Evolutionary conservation across 257 asterid species (phyloP).

Genomic region (Solanum chilense): DNA sequence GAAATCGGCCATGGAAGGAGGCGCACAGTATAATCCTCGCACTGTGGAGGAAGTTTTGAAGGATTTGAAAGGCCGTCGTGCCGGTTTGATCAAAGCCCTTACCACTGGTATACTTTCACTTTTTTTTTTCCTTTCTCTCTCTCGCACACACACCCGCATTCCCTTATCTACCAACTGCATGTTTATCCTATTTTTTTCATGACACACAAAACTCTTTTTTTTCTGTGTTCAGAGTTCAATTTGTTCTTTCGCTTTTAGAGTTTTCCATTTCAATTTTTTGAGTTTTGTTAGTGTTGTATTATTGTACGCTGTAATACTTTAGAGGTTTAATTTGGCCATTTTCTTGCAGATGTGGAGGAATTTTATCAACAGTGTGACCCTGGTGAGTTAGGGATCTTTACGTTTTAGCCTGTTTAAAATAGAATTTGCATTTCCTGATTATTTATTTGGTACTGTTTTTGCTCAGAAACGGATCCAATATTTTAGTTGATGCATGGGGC

Average conservation of each 20-base stretch:
- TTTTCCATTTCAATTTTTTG: neutral
- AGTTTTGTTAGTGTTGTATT: neutral
- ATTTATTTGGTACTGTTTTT: neutral
- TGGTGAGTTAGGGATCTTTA: slow-evolving; percentile 3
- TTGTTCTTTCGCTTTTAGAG: neutral
- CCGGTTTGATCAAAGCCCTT: slow-evolving; percentile 19
- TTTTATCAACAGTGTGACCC: slow-evolving; percentile 10
- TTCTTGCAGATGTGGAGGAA: slow-evolving; percentile 2
- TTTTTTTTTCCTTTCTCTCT: neutral
- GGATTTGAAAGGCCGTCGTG: slow-evolving; percentile 14
- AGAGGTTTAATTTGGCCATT: neutral
- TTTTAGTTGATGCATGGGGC: neutral
- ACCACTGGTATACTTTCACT: slow-evolving; percentile 6
- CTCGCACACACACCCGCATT: neutral
- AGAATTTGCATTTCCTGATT: neutral
- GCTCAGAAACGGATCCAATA: neutral
- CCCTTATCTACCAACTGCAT: neutral
- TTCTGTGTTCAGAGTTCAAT: neutral
- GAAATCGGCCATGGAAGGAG: slow-evolving; percentile 8
- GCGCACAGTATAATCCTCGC: slow-evolving; percentile 15
- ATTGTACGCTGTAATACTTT: neutral
- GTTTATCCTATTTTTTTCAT: neutral
- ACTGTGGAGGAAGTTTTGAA: slow-evolving; percentile 15
- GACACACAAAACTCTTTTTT: neutral
- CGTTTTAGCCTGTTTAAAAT: neutral